Evolutionary conservation across 192 early-diverging fungal species (phyloP).

Genomic region (Chytriomyces confervae): DNA sequence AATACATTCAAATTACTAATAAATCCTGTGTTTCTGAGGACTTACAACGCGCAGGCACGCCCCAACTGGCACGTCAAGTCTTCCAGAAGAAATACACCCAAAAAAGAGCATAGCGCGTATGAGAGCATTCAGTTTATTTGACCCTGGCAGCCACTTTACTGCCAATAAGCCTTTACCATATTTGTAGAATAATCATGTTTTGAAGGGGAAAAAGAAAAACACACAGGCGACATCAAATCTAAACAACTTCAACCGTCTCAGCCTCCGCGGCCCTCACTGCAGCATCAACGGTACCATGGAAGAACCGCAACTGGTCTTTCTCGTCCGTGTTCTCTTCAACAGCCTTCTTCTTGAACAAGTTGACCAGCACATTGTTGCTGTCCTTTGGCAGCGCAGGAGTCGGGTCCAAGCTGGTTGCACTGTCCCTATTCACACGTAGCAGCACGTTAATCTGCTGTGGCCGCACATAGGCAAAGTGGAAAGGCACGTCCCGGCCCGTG

Average conservation of each 20-base stretch:
- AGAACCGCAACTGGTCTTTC: background rate
- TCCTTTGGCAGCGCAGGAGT: background rate
- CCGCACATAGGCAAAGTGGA: conserved; percentile 61
- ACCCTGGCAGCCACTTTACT: no score
- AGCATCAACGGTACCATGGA: background rate
- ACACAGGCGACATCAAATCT: no score
- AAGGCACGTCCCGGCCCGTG: conserved; percentile 50
- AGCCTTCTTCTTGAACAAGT: background rate
- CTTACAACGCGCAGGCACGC: no score
- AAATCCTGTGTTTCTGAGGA: no score
- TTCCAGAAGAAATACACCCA: no score
- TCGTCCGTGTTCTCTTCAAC: background rate
- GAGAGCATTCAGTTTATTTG: no score
- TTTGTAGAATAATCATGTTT: no score
- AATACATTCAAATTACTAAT: no score
- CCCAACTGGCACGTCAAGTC: no score
- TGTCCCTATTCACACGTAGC: background rate
- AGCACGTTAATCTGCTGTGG: conserved; percentile 32
- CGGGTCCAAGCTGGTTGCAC: background rate
- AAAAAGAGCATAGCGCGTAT: no score
- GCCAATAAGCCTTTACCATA: no score
- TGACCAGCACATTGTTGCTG: background rate
- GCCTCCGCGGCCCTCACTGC: background rate
- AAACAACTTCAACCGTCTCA: background rate
- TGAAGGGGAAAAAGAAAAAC: no score